Evolutionary conservation across 2,329 filamentous ascomycete genomes (phyloP), one percentile per base, ranked within the genome.

Genomic region (Colletotrichum sp.): DNA sequence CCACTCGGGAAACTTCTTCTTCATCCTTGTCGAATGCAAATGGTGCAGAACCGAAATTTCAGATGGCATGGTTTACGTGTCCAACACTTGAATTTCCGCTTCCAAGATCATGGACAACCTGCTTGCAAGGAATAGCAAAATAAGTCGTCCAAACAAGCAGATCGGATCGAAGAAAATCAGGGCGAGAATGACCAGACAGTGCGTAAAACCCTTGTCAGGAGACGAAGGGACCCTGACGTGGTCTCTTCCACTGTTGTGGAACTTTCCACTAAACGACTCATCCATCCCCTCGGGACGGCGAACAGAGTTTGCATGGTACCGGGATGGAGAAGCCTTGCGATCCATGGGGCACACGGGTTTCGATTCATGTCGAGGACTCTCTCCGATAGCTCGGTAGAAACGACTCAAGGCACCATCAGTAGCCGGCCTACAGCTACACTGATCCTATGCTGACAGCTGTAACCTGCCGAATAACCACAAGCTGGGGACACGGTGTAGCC

Each of bases 41-140:
- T 13, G 36, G 63, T 66, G 24, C 63, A 26, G 63, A 66, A n/a
- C 32, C 63, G 63, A 66, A 21, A 66, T 66, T 66, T 66, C 36
- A 24, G 16, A 15, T n/a, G 28, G 10, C n/a, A 21, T 64, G 32
- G 60, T 16, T 39, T 64, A 12, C 28, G 16, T 15, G 60, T 16
- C 10, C 30, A 39, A 10, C n/a, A 26, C 4, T 39, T 2, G 13
- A 26, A 24, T 7, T 28, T 26, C 7, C 30, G 3, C 30, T n/a
- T 3, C n/a, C 60, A 24, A 36, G n/a, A 52, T 21, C n/a, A 13
- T 12, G n/a, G 43, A 3, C 6, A 24, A 21, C n/a, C 43, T 52
- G n/a, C 43, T 21, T 52, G 10, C 12, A 21, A 52, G 43, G n/a
- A 52, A 21, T 5, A 6, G 6, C 6, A 13, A 13, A 52, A 21